Evolutionary conservation across 352 stramenopile species (phyloP), one percentile per base, ranked within the genome.

Genomic region (Pythium apleroticum): DNA sequence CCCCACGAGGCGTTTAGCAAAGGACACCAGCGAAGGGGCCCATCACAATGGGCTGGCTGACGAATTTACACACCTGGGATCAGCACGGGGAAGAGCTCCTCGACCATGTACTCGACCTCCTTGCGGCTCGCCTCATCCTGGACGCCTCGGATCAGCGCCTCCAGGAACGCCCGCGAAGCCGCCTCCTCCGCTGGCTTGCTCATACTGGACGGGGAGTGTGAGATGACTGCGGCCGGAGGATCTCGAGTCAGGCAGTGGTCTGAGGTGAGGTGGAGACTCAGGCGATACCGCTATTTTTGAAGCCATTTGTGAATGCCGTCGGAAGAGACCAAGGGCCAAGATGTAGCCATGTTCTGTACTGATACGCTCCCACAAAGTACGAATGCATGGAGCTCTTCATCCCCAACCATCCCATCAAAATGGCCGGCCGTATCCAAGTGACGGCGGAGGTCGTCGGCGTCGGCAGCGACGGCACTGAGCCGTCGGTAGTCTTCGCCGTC

Each of bases 401-500:
- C 24, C 52, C 25, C 52, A 48, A 49, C n/a, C 39, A 22, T 20
- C 39, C 7, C 14, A 50, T 25, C 22, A 45, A 39, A 5, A 62
- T 68, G 61, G 43, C 52, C 3, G 43, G 61, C 15, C 62, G 45
- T 19, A 52, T 68, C 43, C 56, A 88, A 75, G 68, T 89, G 58
- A 77, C 71, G 4, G 80, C 73, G 0, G 78, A 90, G 49, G 77
- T 91, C 20, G 65, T 91, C 3, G 83, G 83, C 55, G 82, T 77
- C 27, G 80, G 79, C 17, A 80, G 71, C 22, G 83, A 91, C 31
- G 83, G 83, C 60, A 91, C 80, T 20, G 78, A 86, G 67, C 80
- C 83, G 27, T 91, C 83, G 24, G 53, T 91, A 20, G 61, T 90
- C 61, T 82, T 91, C 60, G 77, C 77, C 0, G 75, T 89, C n/a